Evolutionary conservation across 176 grass and related monocot genomes (phyloP).

Genomic region (Aechmea fasciata): DNA sequence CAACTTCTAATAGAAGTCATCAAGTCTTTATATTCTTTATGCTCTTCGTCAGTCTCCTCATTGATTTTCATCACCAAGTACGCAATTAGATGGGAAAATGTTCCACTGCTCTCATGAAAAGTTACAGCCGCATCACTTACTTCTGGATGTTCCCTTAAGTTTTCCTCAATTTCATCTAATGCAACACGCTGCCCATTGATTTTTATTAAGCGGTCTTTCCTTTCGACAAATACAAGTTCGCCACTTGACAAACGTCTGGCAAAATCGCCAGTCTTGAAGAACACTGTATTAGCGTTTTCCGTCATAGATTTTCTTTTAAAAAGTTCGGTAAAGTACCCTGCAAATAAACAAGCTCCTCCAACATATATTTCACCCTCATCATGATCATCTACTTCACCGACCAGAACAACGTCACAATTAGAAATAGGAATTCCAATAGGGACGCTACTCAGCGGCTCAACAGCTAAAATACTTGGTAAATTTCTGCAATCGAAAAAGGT

Average conservation of each 20-base stretch:
- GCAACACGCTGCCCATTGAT: slow-evolving; percentile 71
- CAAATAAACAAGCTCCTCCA: slow-evolving; percentile 68
- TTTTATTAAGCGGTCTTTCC: slow-evolving; percentile 74
- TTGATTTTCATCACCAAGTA: slow-evolving; percentile 54
- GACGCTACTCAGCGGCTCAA: slow-evolving; percentile 42
- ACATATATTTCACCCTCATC: slow-evolving; percentile 79
- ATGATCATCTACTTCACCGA: slow-evolving; percentile 9
- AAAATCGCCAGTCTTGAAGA: slow-evolving; percentile 69
- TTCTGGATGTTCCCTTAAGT: slow-evolving; percentile 62
- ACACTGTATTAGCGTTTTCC: slow-evolving; percentile 17
- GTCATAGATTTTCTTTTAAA: slow-evolving; percentile 11
- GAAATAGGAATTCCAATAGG: slow-evolving; percentile 76
- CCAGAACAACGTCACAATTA: slow-evolving; percentile 67
- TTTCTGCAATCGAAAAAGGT: slow-evolving; percentile 81
- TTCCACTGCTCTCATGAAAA: slow-evolving; percentile 24
- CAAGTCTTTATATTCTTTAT: slow-evolving; percentile 22
- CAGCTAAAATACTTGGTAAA: slow-evolving; percentile 49
- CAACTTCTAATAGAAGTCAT: slow-evolving; percentile 52
- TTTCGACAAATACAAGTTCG: slow-evolving; percentile 70
- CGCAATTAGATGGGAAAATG: slow-evolving; percentile 42
- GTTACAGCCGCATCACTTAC: slow-evolving; percentile 55
- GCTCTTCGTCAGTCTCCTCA: not conserved
- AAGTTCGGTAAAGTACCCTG: slow-evolving; percentile 42
- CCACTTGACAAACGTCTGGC: slow-evolving; percentile 50
- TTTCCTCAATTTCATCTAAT: slow-evolving; percentile 71